These are phyloP conservation scores for Apiospora sp. DNA, from an alignment of 2,329 filamentous ascomycete genomes.

Conservation along the genomic window DNA sequence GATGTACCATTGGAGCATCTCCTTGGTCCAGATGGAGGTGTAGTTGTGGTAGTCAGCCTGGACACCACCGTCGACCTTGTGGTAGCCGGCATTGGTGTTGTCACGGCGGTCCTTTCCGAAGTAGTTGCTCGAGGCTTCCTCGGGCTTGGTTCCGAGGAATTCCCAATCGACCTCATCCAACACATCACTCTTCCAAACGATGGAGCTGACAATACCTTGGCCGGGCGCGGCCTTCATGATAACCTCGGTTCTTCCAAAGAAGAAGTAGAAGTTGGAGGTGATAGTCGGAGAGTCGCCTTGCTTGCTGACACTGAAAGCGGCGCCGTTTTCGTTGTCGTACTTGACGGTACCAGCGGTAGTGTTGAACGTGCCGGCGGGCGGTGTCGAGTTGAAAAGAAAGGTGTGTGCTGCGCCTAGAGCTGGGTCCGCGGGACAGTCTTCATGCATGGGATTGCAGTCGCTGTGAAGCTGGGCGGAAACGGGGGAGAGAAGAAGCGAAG, in stretches of 20 bases:
- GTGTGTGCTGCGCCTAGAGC: constrained; percentile 72
- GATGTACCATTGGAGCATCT: constrained; percentile 72
- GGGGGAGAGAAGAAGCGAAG: constrained; percentile 51
- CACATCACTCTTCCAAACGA: constrained; percentile 85
- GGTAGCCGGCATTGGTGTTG: constrained; percentile 68
- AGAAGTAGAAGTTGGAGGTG: constrained; percentile 82
- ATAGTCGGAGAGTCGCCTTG: constrained; percentile 81
- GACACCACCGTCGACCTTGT: constrained; percentile 60
- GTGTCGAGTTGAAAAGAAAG: constrained; percentile 71
- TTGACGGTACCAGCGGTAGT: constrained; percentile 70
- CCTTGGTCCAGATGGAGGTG: constrained; percentile 75
- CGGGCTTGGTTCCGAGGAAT: constrained; percentile 73
- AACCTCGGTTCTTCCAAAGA: constrained; percentile 83
- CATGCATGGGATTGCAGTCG: constrained; percentile 78
- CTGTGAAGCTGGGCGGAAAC: constrained; percentile 77
- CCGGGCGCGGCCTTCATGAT: constrained; percentile 79
- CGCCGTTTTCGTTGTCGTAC: constrained; percentile 69
- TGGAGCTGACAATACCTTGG: constrained; percentile 78
- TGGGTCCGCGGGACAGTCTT: constrained; percentile 73
- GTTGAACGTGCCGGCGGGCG: constrained; percentile 69
- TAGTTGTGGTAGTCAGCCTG: constrained; percentile 76
- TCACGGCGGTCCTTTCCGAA: constrained; percentile 78
- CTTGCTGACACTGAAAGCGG: constrained; percentile 74
- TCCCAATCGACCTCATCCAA: constrained; percentile 92
- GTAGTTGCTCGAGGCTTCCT: constrained; percentile 75